Base-by-base conservation (phyloP, 768 basidiomycete genomes). In the Cystobasidium tubakii region DNA sequence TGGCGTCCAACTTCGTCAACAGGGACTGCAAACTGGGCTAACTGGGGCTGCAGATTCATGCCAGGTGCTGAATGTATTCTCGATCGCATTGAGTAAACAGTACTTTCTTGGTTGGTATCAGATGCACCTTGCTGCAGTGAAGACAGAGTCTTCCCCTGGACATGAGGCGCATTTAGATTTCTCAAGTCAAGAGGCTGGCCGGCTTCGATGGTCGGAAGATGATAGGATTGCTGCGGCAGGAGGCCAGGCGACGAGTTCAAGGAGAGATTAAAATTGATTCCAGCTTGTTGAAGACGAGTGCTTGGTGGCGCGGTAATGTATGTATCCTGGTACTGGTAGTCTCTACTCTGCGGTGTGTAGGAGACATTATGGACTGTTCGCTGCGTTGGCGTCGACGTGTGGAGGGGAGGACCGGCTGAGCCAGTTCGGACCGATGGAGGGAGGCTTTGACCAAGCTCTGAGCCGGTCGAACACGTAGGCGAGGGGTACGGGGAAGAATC, bases 261-360 rank as follows among this genome's bases (percentile, higher is more conserved):
- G 27, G 57, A 60, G 12, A 71, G 54, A 36, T 71, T 55, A 31
- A 71, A 71, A 23, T 31, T 39, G 29, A 71, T 29, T 17, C 69
- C 44, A 31, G 69, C 69, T 36, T 71, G 69, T 42, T 71, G 69
- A 4, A 60, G 27, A 60, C 57, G 57, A 12, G 57, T 29, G 33
- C 23, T 31, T 6, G 57, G 21, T 34, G 57, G 33, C 2, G 23
- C 57, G 2, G 33, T 15, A 9, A 25, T 12, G 29, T 60, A 13
- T 12, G 21, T 50, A 3, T 60, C 15, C 10, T 34, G 17, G 29
- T 60, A 60, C 12, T 27, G 29, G 27, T 60, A 23, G 2, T 60
- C 57, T 15, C 33, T 25, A 31, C 46, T 50, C n/a, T 60, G 57
- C 10, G 25, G 57, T 31, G 25, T 27, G 29, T 60, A 34, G 3